Base-by-base conservation (phyloP, 768 basidiomycete genomes). In the Stropharia rugosoannulata region DNA sequence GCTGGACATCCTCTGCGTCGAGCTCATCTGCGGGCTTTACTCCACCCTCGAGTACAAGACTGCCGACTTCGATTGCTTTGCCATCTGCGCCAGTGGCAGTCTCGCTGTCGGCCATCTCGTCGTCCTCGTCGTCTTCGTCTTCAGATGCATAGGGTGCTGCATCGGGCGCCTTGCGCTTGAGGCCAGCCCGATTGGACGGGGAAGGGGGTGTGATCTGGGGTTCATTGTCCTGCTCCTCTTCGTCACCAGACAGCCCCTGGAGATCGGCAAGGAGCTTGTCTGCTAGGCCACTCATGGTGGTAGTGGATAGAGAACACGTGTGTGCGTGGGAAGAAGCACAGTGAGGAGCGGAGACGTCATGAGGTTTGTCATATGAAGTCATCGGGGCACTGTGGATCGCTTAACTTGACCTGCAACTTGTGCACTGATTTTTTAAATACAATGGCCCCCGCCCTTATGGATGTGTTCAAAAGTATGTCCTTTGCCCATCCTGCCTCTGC, bases 11-110 rank as follows among this genome's bases (percentile, higher is more conserved):
- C 61, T 96, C 95, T 27, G 78, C 86, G 68, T 98, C 95, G 42
- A 98, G 77, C 73, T 99, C 95, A 38, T 98, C 95, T n/a, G 95
- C 93, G 12, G 96, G 96, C 61, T 83, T 85, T 11, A 95, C 77
- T 9, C 96, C 96, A 0, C 95, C 95, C 52, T 90, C 90, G 0
- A 90, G 78, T 4, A 93, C 86, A 12, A 95, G 78, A 5, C 79
- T 79, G 0, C 79, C 80, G 5, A 80, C 70, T 37, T 80, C 77
- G 74, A 47, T 76, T 70, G 10, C 71, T 78, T 35, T 70, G 18
- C 57, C 78, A 6, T 74, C 80, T 16, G 66, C 81, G 18, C 70
- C 76, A 32, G 70, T 79, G 6, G 71, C 81, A 8, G 68, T 80
- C 25, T 79, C 80, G 18, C 77, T 80, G 1, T 74, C 78, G 41